A percentile compares a stretch with the other conserved stretches of the same genome.
These are phyloP conservation scores for Tetraselmis chui DNA, from an alignment of 139 green algal genomes.

Conservation along the genomic window DNA sequence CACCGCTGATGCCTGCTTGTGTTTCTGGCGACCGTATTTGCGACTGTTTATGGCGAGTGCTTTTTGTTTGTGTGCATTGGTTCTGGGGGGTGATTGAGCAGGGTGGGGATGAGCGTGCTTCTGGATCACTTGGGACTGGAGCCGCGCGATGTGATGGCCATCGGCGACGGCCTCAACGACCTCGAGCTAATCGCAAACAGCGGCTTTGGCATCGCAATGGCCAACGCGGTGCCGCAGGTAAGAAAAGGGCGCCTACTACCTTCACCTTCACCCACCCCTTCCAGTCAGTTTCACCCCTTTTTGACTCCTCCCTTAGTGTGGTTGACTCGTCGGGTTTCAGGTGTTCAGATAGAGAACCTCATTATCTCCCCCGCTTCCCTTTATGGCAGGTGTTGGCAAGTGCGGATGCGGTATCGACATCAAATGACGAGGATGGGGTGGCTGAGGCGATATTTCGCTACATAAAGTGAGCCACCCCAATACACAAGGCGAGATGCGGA, in stretches of 20 bases:
- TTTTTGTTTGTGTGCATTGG: no score
- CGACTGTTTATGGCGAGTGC: no score
- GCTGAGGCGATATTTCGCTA: constrained; percentile 86
- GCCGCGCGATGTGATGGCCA: constrained; percentile 57
- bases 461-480: constrained; percentile 50
- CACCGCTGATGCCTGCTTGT: not conserved
- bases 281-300: no score
- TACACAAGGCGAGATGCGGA: no score
- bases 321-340: no score
- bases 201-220: constrained; percentile 91
- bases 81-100: no score
- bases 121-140: constrained; percentile 42
- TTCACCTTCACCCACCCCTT: no score
- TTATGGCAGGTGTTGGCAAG: constrained; percentile 46
- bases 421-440: constrained; percentile 83
- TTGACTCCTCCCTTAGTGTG: no score
- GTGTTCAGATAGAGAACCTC: no score
- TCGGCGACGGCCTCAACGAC: constrained; percentile 91
- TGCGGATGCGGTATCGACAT: constrained; percentile 47
- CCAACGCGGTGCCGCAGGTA: constrained; percentile 68
- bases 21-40: no score
- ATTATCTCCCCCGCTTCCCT: not conserved
- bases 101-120: constrained; percentile 34
- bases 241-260: no score
- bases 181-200: constrained; percentile 65